These are phyloP conservation scores for Emericellopsis terricola DNA, from an alignment of 495 filamentous ascomycete species.

Conservation along the genomic window DNA sequence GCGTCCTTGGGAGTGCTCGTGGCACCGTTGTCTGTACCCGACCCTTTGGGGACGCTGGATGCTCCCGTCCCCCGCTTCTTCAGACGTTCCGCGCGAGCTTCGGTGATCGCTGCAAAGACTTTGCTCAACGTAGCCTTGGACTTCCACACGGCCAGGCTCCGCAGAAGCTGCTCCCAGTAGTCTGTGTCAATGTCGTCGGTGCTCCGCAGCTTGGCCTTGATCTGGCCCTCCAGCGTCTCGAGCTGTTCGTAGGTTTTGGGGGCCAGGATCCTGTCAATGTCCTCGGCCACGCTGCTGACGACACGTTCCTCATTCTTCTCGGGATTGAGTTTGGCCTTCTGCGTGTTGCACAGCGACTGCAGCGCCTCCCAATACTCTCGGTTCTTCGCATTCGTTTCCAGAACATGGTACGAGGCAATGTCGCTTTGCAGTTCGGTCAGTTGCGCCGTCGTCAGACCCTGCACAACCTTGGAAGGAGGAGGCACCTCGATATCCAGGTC, in stretches of 20 bases:
- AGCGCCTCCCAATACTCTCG: conserved; percentile 86
- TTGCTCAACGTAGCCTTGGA: conserved; percentile 71
- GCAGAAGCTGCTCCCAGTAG: conserved; percentile 89
- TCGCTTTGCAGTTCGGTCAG: conserved; percentile 67
- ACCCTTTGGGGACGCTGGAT: conserved; percentile 42
- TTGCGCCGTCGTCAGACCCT: conserved; percentile 47
- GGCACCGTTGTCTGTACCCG: conserved; percentile 15
- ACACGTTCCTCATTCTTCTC: conserved; percentile 47
- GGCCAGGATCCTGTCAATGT: conserved; percentile 71
- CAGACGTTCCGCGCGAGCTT: conserved; percentile 53
- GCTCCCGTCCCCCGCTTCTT: conserved; percentile 36
- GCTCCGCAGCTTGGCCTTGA: conserved; percentile 63
- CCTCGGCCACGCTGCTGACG: conserved; percentile 62
- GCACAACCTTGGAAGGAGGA: conserved; percentile 67
- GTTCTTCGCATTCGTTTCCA: conserved; percentile 66
- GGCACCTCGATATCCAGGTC: conserved; percentile 58
- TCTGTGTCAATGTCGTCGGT: conserved; percentile 90
- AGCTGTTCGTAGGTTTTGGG: conserved; percentile 83
- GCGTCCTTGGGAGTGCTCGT: conserved; percentile 4
- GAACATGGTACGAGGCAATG: conserved; percentile 63
- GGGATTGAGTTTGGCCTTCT: conserved; percentile 45
- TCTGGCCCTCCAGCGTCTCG: conserved; percentile 65
- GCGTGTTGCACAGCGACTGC: conserved; percentile 67
- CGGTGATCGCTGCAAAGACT: conserved; percentile 62
- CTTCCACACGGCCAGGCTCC: conserved; percentile 76